phyloP scores from a whole-genome alignment of 83 land plant species.

The Picea mariana region DNA sequence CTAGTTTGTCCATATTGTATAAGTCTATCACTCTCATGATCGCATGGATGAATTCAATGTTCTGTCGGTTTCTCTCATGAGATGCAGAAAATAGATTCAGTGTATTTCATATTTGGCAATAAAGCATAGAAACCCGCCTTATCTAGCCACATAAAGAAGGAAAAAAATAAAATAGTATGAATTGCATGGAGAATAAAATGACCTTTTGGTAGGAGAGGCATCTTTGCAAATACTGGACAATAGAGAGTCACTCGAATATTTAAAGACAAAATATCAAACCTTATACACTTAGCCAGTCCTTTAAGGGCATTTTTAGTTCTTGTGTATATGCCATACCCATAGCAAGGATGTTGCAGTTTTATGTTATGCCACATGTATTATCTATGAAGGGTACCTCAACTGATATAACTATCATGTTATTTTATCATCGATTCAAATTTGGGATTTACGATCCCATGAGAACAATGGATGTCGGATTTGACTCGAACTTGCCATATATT shows the following conservation, averaged over 20 bases:
- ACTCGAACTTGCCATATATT: too few species aligned
- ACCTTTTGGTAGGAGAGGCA: not conserved
- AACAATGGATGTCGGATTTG: too few species aligned
- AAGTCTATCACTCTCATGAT: not conserved
- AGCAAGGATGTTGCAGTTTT: too few species aligned
- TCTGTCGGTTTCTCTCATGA: not conserved
- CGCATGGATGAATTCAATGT: not conserved
- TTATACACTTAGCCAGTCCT: too few species aligned
- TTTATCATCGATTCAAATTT: too few species aligned
- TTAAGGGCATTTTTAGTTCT: too few species aligned
- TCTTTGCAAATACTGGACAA: not conserved
- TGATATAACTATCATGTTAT: too few species aligned
- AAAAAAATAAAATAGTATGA: not conserved
- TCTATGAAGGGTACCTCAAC: too few species aligned
- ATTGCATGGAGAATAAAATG: not conserved
- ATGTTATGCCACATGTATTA: too few species aligned
- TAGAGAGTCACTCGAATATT: constrained; percentile 11
- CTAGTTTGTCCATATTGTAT: not conserved
- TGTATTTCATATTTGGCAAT: not conserved
- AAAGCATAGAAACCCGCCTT: not conserved
- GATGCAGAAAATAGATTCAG: not conserved
- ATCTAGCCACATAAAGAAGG: not conserved
- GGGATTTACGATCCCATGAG: too few species aligned
- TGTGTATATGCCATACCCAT: too few species aligned
- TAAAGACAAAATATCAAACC: too few species aligned